These are phyloP conservation scores for Populus hybrid DNA, from an alignment of 441 rosid species.

Conservation along the genomic window DNA sequence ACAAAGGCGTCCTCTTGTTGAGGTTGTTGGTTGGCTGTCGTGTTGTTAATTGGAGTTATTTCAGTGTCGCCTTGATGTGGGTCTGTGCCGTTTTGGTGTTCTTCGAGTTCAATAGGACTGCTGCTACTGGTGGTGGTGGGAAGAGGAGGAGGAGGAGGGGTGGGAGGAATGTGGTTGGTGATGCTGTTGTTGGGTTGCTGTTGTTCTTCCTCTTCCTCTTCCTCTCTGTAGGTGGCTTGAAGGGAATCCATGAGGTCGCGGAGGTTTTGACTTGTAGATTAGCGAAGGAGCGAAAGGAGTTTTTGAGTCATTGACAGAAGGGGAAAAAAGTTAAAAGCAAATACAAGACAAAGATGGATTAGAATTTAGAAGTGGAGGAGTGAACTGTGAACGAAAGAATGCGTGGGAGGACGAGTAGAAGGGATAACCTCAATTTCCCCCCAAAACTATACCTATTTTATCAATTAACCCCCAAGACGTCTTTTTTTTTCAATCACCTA, in stretches of 20 bases:
- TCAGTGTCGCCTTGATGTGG: slow-evolving; percentile 15
- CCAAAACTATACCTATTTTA: too few species aligned
- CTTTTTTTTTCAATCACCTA: too few species aligned
- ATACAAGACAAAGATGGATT: not conserved
- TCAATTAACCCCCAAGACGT: too few species aligned
- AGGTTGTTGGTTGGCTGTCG: not conserved
- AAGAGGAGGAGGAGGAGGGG: not conserved
- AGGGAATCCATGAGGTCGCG: slow-evolving; percentile 44
- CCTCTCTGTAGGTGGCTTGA: slow-evolving; percentile 37
- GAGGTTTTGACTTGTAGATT: not conserved
- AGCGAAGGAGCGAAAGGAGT: too few species aligned
- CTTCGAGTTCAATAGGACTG: not conserved
- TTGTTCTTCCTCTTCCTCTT: slow-evolving; percentile 28
- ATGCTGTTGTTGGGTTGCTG: not conserved
- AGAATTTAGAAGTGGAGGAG: not conserved
- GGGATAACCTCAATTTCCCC: too few species aligned
- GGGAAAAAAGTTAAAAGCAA: not conserved
- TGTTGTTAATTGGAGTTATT: slow-evolving; percentile 15
- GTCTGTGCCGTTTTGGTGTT: not conserved
- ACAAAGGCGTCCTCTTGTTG: slow-evolving; percentile 17
- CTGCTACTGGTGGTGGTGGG: not conserved
- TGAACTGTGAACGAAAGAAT: not conserved
- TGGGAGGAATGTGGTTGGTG: not conserved
- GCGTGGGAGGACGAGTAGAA: not conserved
- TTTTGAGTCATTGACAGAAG: too few species aligned